Evolutionary conservation across 108 stramenopile species (phyloP).

Genomic region (Cyclostephanos invisitatus): DNA sequence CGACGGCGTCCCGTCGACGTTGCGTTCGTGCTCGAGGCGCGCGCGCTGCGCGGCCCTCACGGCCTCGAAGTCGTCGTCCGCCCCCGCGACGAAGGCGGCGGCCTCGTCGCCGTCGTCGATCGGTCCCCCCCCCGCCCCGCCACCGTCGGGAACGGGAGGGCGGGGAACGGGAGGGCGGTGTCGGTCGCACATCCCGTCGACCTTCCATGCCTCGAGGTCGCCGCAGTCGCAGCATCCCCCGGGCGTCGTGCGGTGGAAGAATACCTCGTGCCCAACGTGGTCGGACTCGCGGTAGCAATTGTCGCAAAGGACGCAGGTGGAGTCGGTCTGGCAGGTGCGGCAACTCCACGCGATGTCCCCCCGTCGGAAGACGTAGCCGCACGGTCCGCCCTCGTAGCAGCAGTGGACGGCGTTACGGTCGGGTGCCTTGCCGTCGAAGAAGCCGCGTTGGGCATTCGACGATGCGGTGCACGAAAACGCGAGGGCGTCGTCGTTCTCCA

Average conservation of each 20-base stretch:
- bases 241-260: conserved; percentile 94
- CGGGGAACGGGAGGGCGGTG: conserved; percentile 86
- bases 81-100: conserved; percentile 29
- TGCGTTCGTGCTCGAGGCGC: conserved; percentile 33
- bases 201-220: conserved; percentile 96
- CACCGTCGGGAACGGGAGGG: neutral
- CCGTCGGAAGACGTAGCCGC: conserved; percentile 94
- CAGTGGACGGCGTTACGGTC: neutral
- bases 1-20: conserved; percentile 18
- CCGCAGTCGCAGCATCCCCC: conserved; percentile 99
- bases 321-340: conserved; percentile 94
- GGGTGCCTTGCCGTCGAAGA: conserved; percentile 2
- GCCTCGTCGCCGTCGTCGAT: conserved; percentile 21
- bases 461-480: conserved; percentile 9
- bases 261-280: conserved; percentile 97
- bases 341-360: conserved; percentile 99
- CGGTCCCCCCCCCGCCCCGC: conserved; percentile 12
- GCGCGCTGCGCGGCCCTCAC: conserved; percentile 52
- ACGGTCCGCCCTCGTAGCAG: conserved; percentile 52
- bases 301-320: conserved; percentile 97
- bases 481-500: conserved; percentile 4
- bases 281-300: conserved; percentile 86
- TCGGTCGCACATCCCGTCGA: conserved; percentile 82
- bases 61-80: conserved; percentile 65
- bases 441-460: conserved; percentile 7